Evolutionary conservation across 2,329 filamentous ascomycete species (phyloP).

Genomic region (Talaromyces rugulosus): DNA sequence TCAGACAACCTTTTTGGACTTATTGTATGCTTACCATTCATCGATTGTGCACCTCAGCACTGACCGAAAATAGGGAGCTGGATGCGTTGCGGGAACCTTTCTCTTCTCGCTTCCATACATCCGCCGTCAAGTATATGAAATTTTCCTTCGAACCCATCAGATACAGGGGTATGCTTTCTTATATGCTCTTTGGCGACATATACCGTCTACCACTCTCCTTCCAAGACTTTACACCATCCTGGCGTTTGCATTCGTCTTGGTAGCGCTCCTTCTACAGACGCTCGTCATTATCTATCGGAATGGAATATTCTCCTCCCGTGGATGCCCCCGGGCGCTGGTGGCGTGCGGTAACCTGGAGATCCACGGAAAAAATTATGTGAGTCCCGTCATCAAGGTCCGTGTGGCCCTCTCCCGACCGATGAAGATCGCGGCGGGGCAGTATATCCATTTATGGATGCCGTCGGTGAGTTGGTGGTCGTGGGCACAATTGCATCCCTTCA

Average conservation of each 20-base stretch:
- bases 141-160: background rate
- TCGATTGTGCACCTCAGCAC: too few relatives aligned
- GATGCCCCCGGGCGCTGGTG: background rate
- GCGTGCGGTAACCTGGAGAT: background rate
- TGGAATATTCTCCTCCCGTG: conserved; percentile 8
- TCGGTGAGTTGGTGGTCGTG: conserved; percentile 21
- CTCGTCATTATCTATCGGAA: background rate
- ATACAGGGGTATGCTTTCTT: background rate
- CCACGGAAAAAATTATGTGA: background rate
- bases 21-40: too few relatives aligned
- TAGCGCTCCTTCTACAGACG: background rate
- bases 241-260: background rate
- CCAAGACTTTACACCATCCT: background rate
- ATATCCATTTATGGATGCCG: conserved; percentile 26
- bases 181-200: background rate
- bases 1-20: too few relatives aligned
- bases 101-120: too few relatives aligned
- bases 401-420: conserved; percentile 20
- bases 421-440: conserved; percentile 22
- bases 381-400: conserved; percentile 4
- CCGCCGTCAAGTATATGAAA: background rate
- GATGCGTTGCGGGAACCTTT: too few relatives aligned
- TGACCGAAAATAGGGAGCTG: too few relatives aligned
- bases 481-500: conserved; percentile 23
- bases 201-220: background rate